These are phyloP conservation scores for Citeromyces siamensis DNA, from an alignment of 1,139 yeast genomes.

Conservation along the genomic window DNA sequence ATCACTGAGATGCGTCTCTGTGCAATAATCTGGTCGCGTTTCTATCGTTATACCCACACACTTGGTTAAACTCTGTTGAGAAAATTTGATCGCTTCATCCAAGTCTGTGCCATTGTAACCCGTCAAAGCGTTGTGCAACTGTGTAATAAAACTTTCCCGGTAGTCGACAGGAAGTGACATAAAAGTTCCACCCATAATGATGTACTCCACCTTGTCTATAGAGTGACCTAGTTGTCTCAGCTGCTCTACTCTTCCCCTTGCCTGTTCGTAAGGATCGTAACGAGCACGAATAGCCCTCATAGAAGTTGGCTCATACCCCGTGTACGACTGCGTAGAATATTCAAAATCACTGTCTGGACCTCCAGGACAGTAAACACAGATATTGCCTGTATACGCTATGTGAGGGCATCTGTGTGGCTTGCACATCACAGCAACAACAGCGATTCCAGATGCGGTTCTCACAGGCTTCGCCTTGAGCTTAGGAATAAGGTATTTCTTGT, in stretches of 20 bases:
- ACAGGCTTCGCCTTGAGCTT: slow-evolving; percentile 96
- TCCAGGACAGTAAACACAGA: slow-evolving; percentile 98
- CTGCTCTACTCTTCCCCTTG: slow-evolving; percentile 95
- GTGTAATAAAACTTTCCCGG: slow-evolving; percentile 80
- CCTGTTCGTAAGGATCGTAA: slow-evolving; percentile 97
- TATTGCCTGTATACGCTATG: slow-evolving; percentile 96
- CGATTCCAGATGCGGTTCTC: slow-evolving; percentile 96
- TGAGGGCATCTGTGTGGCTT: slow-evolving; percentile 99
- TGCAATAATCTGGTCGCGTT: slow-evolving; percentile 97
- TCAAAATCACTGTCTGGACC: slow-evolving; percentile 99
- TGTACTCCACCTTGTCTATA: slow-evolving; percentile 94
- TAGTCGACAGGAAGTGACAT: slow-evolving; percentile 89
- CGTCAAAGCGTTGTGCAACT: slow-evolving; percentile 86
- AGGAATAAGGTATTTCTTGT: slow-evolving; percentile 83
- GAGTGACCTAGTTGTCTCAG: slow-evolving; percentile 91
- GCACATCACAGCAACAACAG: slow-evolving; percentile 99
- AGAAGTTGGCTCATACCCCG: slow-evolving; percentile 98
- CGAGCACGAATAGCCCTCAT: slow-evolving; percentile 98
- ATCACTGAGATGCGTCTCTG: slow-evolving; percentile 89
- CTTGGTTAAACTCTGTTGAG: slow-evolving; percentile 91
- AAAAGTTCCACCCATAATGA: slow-evolving; percentile 98
- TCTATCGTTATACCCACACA: slow-evolving; percentile 98
- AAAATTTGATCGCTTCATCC: slow-evolving; percentile 82
- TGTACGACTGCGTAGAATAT: slow-evolving; percentile 93
- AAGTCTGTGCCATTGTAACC: slow-evolving; percentile 84